Base-by-base conservation (phyloP, 805 yeast species). In the Cyberlindnera lachancei region DNA sequence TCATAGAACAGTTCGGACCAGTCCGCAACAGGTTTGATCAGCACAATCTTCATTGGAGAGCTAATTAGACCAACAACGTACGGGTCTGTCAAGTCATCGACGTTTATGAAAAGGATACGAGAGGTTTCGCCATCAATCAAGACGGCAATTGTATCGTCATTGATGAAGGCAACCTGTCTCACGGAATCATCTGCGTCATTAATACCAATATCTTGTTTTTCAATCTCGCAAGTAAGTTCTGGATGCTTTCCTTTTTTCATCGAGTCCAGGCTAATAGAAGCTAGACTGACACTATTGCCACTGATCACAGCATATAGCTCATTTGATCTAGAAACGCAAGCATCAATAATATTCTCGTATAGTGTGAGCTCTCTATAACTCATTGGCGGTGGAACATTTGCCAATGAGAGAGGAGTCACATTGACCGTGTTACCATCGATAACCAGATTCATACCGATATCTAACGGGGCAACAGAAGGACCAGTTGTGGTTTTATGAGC, bases 321-420 rank as follows among this genome's bases (percentile, higher is more conserved):
- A 53, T 81, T 85, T 9, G 73, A 62, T 31, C 67, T 56, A 39
- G 79, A 72, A 5, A 77, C 71, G 1, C 94, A 81, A 26, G 73
- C 70, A 47, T 81, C 85, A 15, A 66, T 53, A 7, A 86, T 74
- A 35, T 73, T 73, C 5, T 61, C 63, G 7, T 63, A 64, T 10
- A 75, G 59, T 8, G 68, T 72, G 31, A 85, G 56, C 30, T 77
- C 83, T 36, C 94, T 68, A 50, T 69, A 79, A 16, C 84, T 70
- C 52, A 85, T 75, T 26, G 99, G 99, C 1, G 99, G 99, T 4
- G 99, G 99, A 9, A 86, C 90, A 52, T 79, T 86, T 2, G 95
- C 95, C 19, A 78, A 52, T 1, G 81, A 68, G 23, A 92, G 64
- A 0, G 97, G 96, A 0, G 98, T 90, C 15, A 87, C 59, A 43